phyloP scores from a whole-genome alignment of 2,329 filamentous ascomycete species.

The Trichoderma citrinoviride region DNA sequence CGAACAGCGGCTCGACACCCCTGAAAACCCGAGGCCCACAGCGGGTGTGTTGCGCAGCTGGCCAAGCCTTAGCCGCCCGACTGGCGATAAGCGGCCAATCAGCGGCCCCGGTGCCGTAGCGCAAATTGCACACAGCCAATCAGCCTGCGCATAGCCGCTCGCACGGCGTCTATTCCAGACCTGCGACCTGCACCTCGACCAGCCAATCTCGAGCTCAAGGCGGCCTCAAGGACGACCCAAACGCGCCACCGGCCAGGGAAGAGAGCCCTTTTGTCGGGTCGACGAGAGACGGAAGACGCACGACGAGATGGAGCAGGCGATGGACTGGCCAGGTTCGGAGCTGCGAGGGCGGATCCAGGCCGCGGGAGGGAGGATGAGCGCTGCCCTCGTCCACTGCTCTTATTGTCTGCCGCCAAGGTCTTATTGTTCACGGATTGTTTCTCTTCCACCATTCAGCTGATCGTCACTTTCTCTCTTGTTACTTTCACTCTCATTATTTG shows the following conservation, averaged over 20 bases:
- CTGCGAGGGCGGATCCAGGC: constrained; percentile 3
- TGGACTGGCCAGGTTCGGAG: background rate
- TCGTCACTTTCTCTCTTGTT: constrained; percentile 5
- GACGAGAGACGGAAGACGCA: background rate
- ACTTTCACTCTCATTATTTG: background rate
- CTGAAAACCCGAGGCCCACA: background rate
- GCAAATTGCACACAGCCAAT: constrained; percentile 34
- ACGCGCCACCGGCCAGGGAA: constrained; percentile 8
- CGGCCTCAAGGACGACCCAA: constrained; percentile 6
- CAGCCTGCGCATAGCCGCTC: constrained; percentile 20
- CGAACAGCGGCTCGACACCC: background rate
- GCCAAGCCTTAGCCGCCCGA: constrained; percentile 19
- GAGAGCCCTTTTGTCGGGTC: constrained; percentile 3
- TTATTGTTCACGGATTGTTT: constrained; percentile 24
- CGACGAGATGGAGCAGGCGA: constrained; percentile 7
- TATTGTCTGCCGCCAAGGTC: constrained; percentile 17
- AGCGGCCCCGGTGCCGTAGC: constrained; percentile 27
- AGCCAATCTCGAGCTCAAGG: constrained; percentile 18
- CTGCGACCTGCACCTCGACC: constrained; percentile 8
- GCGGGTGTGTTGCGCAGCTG: constrained; percentile 14
- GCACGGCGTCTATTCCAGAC: constrained; percentile 39
- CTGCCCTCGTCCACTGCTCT: background rate
- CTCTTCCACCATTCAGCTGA: constrained; percentile 12
- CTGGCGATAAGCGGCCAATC: constrained; percentile 31
- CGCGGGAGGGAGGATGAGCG: constrained; percentile 1